Conservation (phyloP, 1,284 basidiomycete genomes). For the Nidula niveotomentosa region DNA sequence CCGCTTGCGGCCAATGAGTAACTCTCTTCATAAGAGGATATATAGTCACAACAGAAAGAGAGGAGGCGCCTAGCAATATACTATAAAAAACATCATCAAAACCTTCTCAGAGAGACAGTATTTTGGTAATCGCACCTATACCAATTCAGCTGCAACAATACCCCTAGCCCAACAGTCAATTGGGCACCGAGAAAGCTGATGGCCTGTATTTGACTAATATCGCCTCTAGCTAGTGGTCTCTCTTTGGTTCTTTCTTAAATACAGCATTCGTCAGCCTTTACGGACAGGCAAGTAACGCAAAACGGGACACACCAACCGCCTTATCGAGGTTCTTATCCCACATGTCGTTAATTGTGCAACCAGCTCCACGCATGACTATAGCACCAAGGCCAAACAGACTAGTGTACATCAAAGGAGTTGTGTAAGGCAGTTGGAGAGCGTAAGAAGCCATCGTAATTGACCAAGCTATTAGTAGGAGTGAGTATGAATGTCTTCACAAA, state of each 20-base stretch:
- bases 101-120: neutral
- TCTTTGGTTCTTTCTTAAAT: conserved; percentile 40
- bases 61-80: conserved; percentile 90
- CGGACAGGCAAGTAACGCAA: neutral
- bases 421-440: conserved; percentile 62
- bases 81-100: conserved; percentile 35
- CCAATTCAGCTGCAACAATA: conserved; percentile 91
- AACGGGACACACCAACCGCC: conserved; percentile 73
- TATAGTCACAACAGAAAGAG: conserved; percentile 82
- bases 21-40: conserved; percentile 99
- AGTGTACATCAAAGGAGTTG: conserved; percentile 74
- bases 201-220: conserved; percentile 78
- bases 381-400: conserved; percentile 90
- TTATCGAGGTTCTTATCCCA: conserved; percentile 95
- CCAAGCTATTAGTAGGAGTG: conserved; percentile 65
- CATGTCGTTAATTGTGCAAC: conserved; percentile 99
- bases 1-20: conserved; percentile 96
- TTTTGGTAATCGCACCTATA: conserved; percentile 72
- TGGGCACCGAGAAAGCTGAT: conserved; percentile 85
- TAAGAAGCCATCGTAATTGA: conserved; percentile 94
- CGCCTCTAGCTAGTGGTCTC: conserved; percentile 77
- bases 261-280: neutral
- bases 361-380: conserved; percentile 95
- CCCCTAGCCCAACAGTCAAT: conserved; percentile 82
- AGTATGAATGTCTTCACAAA: too few relatives aligned